Base-by-base conservation (phyloP, 768 basidiomycete genomes). In the Pisolithus orientalis region DNA sequence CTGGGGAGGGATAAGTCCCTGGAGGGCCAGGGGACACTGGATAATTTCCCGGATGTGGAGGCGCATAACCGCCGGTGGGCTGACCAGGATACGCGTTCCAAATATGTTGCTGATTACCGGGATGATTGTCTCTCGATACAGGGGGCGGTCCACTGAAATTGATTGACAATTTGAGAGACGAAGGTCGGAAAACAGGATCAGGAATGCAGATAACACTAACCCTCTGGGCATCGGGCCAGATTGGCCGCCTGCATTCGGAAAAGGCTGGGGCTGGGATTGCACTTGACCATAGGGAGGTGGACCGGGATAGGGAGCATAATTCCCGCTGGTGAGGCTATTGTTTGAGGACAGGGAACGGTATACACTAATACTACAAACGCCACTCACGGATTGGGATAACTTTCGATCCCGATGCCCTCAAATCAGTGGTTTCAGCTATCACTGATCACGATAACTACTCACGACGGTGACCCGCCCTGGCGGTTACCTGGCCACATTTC, bases 61-160 rank as follows among this genome's bases (percentile, higher is more conserved):
- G 57, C 42, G 53, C 44, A 31, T 47, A 49, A 37, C 42, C 57
- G 51, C 45, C 27, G 14, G 56, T 53, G 34, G 65, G 53, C 51
- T 65, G 66, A 11, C 67, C 66, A 34, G 68, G 66, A 45, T 66
- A 66, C 47, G 64, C 63, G 51, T 58, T 54, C 11, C 53, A 46
- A 9, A 60, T 59, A 44, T 70, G 62, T 44, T 71, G 65, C 16
- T 73, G 69, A 34, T 72, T 73, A n/a, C 71, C 76, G 24, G 77
- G 77, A 55, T 75, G 71, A 44, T 60, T 72, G 16, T 59, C 59
- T 51, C 65, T 63, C 32, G 61, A 60, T 21, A 65, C 59, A 31
- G 68, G 70, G 17, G 60, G 59, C 9, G 58, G 59, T 8, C 65
- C 65, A 1, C 53, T 53, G 43, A 44, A 43, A 11, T 49, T 57